These are phyloP conservation scores for Thymus mandschuricus DNA, from an alignment of 257 asterid species.

Conservation along the genomic window DNA sequence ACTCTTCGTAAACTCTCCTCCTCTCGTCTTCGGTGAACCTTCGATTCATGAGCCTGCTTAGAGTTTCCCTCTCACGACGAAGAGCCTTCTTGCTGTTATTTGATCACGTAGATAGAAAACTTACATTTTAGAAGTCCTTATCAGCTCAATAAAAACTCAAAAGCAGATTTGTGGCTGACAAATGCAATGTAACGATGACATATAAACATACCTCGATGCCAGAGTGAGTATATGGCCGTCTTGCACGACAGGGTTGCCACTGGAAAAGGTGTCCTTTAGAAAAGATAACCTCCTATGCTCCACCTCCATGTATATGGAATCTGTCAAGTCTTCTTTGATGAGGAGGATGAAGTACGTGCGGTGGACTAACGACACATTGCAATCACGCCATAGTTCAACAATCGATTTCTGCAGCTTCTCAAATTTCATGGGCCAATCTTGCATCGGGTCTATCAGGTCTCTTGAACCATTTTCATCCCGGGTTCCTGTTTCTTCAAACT, in stretches of 20 bases:
- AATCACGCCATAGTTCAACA: conserved; percentile 61
- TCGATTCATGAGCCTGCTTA: conserved; percentile 59
- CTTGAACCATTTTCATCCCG: conserved; percentile 29
- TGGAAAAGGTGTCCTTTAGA: conserved; percentile 55
- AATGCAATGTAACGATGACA: background rate
- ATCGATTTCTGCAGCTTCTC: conserved; percentile 60
- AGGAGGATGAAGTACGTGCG: conserved; percentile 76
- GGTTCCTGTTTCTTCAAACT: conserved; percentile 40
- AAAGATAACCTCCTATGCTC: conserved; percentile 62
- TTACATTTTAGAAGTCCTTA: background rate
- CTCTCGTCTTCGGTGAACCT: conserved; percentile 55
- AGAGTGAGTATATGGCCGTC: conserved; percentile 50
- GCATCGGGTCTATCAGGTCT: conserved; percentile 37
- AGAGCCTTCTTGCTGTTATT: conserved; percentile 61
- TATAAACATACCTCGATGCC: conserved; percentile 53
- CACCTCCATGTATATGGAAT: conserved; percentile 75
- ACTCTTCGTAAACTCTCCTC: conserved; percentile 43
- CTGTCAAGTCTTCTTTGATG: conserved; percentile 57
- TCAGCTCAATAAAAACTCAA: background rate
- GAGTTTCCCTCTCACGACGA: conserved; percentile 58
- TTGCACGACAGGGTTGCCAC: conserved; percentile 50
- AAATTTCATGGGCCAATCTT: conserved; percentile 61
- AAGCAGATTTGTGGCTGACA: background rate
- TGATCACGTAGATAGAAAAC: background rate
- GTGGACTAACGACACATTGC: conserved; percentile 69